Evolutionary conservation across 2,329 filamentous ascomycete species (phyloP).

Genomic region (Coleophoma crateriformis): DNA sequence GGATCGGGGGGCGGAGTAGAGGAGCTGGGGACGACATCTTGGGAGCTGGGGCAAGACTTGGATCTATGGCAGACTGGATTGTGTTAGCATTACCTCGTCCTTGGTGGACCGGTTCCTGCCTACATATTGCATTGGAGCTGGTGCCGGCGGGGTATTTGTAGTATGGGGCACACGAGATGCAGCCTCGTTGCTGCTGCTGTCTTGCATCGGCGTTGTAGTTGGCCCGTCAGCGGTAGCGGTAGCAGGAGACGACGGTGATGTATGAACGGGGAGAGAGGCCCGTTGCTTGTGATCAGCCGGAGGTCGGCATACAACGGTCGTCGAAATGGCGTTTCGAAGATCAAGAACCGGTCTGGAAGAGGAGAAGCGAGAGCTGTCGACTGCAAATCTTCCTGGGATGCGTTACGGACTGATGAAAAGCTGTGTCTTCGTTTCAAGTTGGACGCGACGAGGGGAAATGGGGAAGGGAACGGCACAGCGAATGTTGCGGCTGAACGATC

Average conservation of each 20-base stretch:
- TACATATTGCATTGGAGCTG: background rate
- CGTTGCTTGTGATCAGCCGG: too few species aligned
- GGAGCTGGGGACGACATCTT: conserved; percentile 29
- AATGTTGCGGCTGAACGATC: too few species aligned
- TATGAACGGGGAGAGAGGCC: too few species aligned
- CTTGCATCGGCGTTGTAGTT: background rate
- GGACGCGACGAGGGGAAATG: too few species aligned
- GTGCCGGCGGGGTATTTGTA: background rate
- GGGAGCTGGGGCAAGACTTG: conserved; percentile 12
- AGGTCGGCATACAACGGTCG: too few species aligned
- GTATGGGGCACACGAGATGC: background rate
- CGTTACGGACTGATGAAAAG: too few species aligned
- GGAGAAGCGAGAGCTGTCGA: too few species aligned
- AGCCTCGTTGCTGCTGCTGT: background rate
- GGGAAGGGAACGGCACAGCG: too few species aligned
- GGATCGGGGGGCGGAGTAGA: conserved; percentile 28
- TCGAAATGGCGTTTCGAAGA: too few species aligned
- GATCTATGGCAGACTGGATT: conserved; percentile 11
- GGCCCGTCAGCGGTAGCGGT: background rate
- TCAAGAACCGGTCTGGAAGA: too few species aligned
- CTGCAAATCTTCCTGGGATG: too few species aligned
- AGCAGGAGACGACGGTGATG: background rate
- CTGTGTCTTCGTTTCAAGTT: too few species aligned
- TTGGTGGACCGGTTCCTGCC: background rate
- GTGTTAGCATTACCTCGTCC: conserved; percentile 11